phyloP scores from a whole-genome alignment of 1,284 basidiomycete genomes.

The Grifola frondosa region DNA sequence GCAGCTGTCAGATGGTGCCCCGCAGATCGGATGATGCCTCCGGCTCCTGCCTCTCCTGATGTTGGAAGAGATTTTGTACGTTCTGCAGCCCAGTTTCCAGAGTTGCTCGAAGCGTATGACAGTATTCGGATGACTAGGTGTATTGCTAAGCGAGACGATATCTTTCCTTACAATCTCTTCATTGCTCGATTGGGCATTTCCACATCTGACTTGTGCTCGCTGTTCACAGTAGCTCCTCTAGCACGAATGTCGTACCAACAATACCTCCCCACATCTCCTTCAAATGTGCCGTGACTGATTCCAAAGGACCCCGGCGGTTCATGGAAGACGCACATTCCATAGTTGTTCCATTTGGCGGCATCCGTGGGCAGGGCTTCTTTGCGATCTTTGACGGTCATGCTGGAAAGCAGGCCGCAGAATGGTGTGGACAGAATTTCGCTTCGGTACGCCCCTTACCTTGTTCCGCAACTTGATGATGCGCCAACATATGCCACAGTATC shows the following conservation, averaged over 20 bases:
- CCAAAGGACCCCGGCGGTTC: conserved; percentile 86
- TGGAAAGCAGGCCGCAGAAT: conserved; percentile 97
- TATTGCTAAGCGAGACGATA: too few species aligned
- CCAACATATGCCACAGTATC: conserved; percentile 23
- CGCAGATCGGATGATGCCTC: too few species aligned
- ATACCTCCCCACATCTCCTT: conserved; percentile 51
- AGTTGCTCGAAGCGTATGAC: too few species aligned
- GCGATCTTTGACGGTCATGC: conserved; percentile 99
- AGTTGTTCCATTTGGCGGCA: conserved; percentile 87
- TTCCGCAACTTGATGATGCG: conserved; percentile 2
- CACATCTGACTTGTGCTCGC: not conserved
- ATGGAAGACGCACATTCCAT: conserved; percentile 99
- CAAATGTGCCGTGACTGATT: conserved; percentile 88
- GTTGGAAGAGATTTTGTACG: too few species aligned
- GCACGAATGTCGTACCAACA: too few species aligned
- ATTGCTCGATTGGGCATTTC: not conserved
- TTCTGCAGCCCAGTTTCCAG: too few species aligned
- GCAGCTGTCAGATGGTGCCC: too few species aligned
- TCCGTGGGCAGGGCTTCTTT: conserved; percentile 96
- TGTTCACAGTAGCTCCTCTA: too few species aligned
- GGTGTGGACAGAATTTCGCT: conserved; percentile 97
- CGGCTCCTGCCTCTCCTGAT: too few species aligned
- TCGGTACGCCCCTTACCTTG: conserved; percentile 54
- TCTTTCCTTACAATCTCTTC: too few species aligned
- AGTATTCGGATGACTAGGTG: too few species aligned